These are phyloP conservation scores for Nicotiana tomentosiformis DNA, from an alignment of 257 asterid genomes.

Conservation along the genomic window DNA sequence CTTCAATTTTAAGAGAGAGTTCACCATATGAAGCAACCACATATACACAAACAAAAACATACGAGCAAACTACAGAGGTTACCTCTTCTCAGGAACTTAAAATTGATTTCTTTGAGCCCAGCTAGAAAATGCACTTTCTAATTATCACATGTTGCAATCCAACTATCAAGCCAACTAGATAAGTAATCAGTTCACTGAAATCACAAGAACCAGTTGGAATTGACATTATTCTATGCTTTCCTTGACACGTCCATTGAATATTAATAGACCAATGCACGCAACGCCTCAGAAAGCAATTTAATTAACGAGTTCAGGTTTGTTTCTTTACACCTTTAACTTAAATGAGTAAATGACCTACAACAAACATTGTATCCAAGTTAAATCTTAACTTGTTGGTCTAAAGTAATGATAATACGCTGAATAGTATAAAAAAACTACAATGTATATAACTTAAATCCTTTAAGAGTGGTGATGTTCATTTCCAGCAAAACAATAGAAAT, in stretches of 20 bases:
- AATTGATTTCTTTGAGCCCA: neutral
- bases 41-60: neutral
- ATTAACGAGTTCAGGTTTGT: neutral
- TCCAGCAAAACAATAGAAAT: neutral
- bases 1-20: neutral
- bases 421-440: no score
- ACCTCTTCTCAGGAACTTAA: neutral
- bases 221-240: neutral
- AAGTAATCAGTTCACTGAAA: neutral
- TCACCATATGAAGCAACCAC: conserved; percentile 6
- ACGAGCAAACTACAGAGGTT: neutral
- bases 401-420: no score
- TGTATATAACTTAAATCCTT: neutral
- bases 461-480: neutral
- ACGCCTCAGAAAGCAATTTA: conserved; percentile 7
- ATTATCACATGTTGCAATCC: neutral
- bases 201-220: neutral
- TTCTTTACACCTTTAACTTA: neutral
- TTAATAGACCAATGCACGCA: neutral
- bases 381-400: no score
- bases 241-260: conserved; percentile 3
- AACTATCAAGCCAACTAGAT: neutral
- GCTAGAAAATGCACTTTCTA: neutral
- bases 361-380: neutral
- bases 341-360: neutral